Percentiles rank a stretch among this genome's conserved stretches.
These are phyloP conservation scores for Hansenula sp. DNA, from an alignment of 1,139 yeast species.

Conservation along the genomic window DNA sequence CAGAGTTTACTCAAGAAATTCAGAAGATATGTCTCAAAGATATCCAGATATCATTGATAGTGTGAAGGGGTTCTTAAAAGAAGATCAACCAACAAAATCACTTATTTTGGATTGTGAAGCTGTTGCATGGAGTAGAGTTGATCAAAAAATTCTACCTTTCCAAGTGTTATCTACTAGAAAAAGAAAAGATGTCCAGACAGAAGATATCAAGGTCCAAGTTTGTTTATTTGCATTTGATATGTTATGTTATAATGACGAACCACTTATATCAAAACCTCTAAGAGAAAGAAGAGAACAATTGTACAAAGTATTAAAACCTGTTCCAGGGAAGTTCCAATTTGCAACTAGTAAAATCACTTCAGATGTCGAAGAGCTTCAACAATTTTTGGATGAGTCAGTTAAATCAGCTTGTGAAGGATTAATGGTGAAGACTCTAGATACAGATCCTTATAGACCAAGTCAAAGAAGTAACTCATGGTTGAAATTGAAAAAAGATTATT, in stretches of 20 bases:
- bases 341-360: constrained; percentile 75
- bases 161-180: constrained; percentile 91
- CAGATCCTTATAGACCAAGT: constrained; percentile 88
- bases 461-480: constrained; percentile 95
- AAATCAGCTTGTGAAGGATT: constrained; percentile 92
- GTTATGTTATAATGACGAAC: constrained; percentile 64
- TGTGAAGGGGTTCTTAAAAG: constrained; percentile 53
- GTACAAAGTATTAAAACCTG: constrained; percentile 49
- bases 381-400: constrained; percentile 84
- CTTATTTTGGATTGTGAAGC: constrained; percentile 93
- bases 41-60: constrained; percentile 85
- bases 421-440: constrained; percentile 88
- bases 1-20: constrained; percentile 83
- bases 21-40: constrained; percentile 94
- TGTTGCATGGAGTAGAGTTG: constrained; percentile 92
- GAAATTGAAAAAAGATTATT: constrained; percentile 88
- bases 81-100: constrained; percentile 34
- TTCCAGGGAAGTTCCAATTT: constrained; percentile 76
- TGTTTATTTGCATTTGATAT: constrained; percentile 92
- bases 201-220: constrained; percentile 84
- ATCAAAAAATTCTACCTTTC: constrained; percentile 79
- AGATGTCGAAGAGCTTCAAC: constrained; percentile 74
- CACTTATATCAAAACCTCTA: constrained; percentile 65
- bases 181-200: constrained; percentile 84
- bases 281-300: constrained; percentile 65